A percentile compares a stretch with the other conserved stretches of the same genome.
These are phyloP conservation scores for Puccinia novopanici DNA, from an alignment of 1,284 basidiomycete genomes.

Conservation along the genomic window DNA sequence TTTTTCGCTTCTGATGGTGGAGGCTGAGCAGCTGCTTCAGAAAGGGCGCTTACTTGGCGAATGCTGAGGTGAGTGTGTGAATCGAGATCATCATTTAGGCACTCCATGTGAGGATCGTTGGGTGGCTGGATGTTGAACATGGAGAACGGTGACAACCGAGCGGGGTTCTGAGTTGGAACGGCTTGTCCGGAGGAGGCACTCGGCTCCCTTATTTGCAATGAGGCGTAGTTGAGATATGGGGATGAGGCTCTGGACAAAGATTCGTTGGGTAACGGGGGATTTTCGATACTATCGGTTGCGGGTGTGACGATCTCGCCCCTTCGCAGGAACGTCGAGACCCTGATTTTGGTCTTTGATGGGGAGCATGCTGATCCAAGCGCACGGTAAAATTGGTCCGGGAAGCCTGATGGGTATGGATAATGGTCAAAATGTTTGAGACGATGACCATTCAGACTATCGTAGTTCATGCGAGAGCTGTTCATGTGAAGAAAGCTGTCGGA, in stretches of 20 bases:
- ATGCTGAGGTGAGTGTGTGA: not conserved
- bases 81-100: not conserved
- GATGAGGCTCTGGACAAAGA: not conserved
- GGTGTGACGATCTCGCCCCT: slow-evolving; percentile 18
- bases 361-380: slow-evolving; percentile 8
- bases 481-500: slow-evolving; percentile 26
- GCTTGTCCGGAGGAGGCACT: not conserved
- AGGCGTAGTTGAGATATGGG: not conserved
- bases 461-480: slow-evolving; percentile 25
- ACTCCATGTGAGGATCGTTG: not conserved
- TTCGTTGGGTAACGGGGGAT: not conserved
- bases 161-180: not conserved
- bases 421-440: slow-evolving; percentile 22
- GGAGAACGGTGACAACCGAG: not conserved
- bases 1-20: not conserved
- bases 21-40: not conserved
- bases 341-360: slow-evolving; percentile 16
- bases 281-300: not conserved
- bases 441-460: slow-evolving; percentile 23
- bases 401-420: not conserved
- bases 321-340: slow-evolving; percentile 24
- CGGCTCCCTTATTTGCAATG: not conserved
- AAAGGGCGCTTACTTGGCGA: not conserved
- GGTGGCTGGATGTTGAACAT: not conserved
- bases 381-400: not conserved